These are phyloP conservation scores for Echinosophora koreensis DNA, from an alignment of 306 rosid genomes.

Conservation along the genomic window DNA sequence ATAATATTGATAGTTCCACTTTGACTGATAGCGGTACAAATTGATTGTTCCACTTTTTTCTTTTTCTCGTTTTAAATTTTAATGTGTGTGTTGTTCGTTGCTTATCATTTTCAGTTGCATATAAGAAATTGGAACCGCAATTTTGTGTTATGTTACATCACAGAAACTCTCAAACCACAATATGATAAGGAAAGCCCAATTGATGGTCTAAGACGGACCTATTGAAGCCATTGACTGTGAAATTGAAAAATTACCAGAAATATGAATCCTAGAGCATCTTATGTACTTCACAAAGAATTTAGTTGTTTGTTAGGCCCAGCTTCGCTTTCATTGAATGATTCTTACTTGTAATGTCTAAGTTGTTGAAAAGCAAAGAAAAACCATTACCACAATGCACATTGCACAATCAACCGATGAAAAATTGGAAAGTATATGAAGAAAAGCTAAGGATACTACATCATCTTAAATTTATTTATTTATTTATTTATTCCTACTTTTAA, in stretches of 20 bases:
- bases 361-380: not conserved
- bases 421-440: not conserved
- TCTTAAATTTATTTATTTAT: not conserved
- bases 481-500: not conserved
- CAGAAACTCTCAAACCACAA: slow-evolving; percentile 13
- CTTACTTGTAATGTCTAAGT: slow-evolving; percentile 27
- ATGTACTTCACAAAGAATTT: not conserved
- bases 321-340: slow-evolving; percentile 43
- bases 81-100: not conserved
- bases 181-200: slow-evolving; percentile 37
- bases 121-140: not conserved
- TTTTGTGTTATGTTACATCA: not conserved
- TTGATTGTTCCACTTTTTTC: not conserved
- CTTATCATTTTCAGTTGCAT: not conserved
- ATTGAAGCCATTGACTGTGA: slow-evolving; percentile 41
- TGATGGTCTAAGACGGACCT: slow-evolving; percentile 26
- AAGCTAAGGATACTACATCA: not conserved
- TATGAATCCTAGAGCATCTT: slow-evolving; percentile 29
- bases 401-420: not conserved
- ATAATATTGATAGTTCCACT: not conserved
- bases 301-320: slow-evolving; percentile 43
- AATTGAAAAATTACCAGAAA: slow-evolving; percentile 41
- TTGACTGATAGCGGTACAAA: not conserved
- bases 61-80: not conserved
- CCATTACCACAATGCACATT: not conserved